Evolutionary conservation across 257 asterid genomes (phyloP).

Genomic region (Nicotiana noctiflora): DNA sequence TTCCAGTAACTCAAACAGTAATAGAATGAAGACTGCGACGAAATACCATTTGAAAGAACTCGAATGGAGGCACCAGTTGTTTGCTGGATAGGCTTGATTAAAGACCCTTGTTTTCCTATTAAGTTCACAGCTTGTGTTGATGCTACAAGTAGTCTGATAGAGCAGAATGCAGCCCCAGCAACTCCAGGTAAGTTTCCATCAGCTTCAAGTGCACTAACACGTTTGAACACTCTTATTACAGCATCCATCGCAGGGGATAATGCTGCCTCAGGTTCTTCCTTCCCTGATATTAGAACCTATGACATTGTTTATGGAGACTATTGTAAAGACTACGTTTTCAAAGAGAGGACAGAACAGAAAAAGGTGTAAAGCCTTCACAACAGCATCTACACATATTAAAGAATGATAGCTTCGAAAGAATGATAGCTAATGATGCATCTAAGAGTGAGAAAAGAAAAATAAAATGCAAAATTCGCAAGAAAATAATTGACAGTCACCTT

Average conservation of each 20-base stretch:
- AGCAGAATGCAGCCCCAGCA: conserved; percentile 48
- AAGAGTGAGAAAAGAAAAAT: neutral
- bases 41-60: conserved; percentile 57
- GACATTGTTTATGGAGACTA: conserved; percentile 6
- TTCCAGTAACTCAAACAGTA: neutral
- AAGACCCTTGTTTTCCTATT: conserved; percentile 81
- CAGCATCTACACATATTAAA: neutral
- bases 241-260: conserved; percentile 85
- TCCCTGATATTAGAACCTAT: conserved; percentile 70
- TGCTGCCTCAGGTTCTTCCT: conserved; percentile 70
- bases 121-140: conserved; percentile 71
- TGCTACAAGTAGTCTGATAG: conserved; percentile 60
- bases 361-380: neutral
- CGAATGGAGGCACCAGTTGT: conserved; percentile 60
- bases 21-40: neutral
- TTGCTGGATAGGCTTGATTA: conserved; percentile 76
- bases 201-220: conserved; percentile 52
- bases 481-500: neutral
- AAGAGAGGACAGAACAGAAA: neutral
- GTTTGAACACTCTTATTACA: conserved; percentile 55
- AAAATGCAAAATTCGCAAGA: neutral
- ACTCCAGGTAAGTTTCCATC: conserved; percentile 34
- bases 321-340: neutral
- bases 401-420: neutral
- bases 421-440: neutral